Percentiles rank a stretch among this genome's conserved stretches.
phyloP scores from a whole-genome alignment of 2,329 filamentous ascomycete genomes.

The Sporothrix globosa region DNA sequence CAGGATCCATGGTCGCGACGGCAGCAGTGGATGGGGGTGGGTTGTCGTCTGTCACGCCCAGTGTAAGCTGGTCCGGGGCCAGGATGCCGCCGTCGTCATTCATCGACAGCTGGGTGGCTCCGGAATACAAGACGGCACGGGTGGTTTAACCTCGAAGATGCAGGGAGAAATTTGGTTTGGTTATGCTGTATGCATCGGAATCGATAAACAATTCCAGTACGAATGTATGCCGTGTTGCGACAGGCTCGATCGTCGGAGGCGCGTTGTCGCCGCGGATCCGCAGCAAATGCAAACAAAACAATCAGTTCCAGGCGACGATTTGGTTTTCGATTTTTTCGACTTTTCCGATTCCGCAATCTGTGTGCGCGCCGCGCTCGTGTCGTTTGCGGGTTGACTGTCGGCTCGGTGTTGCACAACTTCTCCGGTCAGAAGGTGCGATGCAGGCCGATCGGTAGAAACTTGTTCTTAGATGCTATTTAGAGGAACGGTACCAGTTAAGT shows the following conservation, averaged over 20 bases:
- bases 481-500: not conserved
- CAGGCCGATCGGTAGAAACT: not conserved
- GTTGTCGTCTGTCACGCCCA: slow-evolving; percentile 29
- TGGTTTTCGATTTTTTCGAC: slow-evolving; percentile 13
- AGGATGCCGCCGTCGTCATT: slow-evolving; percentile 39
- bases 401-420: slow-evolving; percentile 13
- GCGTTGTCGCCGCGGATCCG: not conserved
- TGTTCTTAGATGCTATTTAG: not conserved
- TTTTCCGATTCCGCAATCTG: not conserved
- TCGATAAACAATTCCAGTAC: slow-evolving; percentile 44
- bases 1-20: not conserved
- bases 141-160: slow-evolving; percentile 45
- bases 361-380: not conserved
- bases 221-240: slow-evolving; percentile 45
- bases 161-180: slow-evolving; percentile 41
- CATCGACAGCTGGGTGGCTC: slow-evolving; percentile 41
- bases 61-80: not conserved
- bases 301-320: not conserved
- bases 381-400: not conserved
- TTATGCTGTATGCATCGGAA: slow-evolving; percentile 39
- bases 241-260: not conserved
- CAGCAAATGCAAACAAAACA: not conserved
- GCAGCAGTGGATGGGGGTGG: not conserved
- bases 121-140: slow-evolving; percentile 38
- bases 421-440: slow-evolving; percentile 2